These are phyloP conservation scores for Jimgerdemannia flammicorona DNA, from an alignment of 192 early-diverging fungal genomes.

Conservation along the genomic window DNA sequence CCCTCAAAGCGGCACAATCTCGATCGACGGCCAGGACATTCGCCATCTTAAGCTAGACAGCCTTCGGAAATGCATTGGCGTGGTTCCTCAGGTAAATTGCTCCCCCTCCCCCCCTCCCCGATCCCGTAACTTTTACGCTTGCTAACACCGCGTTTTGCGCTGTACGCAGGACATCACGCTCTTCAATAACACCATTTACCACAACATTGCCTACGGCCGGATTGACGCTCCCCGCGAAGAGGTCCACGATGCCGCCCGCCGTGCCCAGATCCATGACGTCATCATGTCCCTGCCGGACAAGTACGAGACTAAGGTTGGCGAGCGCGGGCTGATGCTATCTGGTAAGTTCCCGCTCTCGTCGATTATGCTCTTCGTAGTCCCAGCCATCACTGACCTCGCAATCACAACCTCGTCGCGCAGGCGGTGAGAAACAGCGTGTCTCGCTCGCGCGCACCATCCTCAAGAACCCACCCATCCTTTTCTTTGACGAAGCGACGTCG, in stretches of 20 bases:
- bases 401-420: too few species aligned
- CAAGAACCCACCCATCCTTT: conserved; percentile 83
- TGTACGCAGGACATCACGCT: conserved; percentile 84
- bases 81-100: conserved; percentile 70
- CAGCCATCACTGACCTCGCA: too few species aligned
- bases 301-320: conserved; percentile 68
- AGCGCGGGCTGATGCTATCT: conserved; percentile 67
- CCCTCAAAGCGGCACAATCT: conserved; percentile 72
- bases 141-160: too few species aligned
- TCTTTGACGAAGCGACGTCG: conserved; percentile 93
- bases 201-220: conserved; percentile 93
- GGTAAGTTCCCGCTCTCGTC: too few species aligned
- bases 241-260: conserved; percentile 49
- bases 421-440: conserved; percentile 69
- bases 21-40: conserved; percentile 84
- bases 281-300: conserved; percentile 54
- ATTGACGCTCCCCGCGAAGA: conserved; percentile 60
- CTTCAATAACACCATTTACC: conserved; percentile 89
- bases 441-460: conserved; percentile 90
- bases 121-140: too few species aligned
- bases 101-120: too few species aligned
- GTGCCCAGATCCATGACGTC: conserved; percentile 58
- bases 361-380: too few species aligned
- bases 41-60: conserved; percentile 74
- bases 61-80: conserved; percentile 75